Evolutionary conservation across 331 rosid species (phyloP), one percentile per base, ranked within the genome.

Genomic region (Erythrophleum ivorense): DNA sequence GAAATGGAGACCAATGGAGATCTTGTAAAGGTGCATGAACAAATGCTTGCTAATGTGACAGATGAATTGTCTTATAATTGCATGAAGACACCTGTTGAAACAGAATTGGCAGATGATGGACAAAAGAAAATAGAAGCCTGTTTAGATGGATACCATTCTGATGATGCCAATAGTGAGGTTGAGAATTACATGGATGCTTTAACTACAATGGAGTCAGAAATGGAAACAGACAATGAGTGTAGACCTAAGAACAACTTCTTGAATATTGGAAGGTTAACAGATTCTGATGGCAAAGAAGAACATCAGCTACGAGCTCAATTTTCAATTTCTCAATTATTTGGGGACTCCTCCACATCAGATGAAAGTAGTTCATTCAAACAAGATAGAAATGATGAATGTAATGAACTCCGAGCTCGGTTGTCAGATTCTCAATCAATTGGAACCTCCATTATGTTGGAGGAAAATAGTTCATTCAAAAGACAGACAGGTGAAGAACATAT

Each of bases 121-220:
- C 94, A 82, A 59, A 84, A 79, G 67, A 92, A 90, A 81, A 69
- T 80, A 55, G 89, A 86, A 83, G 87, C 85, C 85, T 84, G 81
- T 84, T 76, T 84, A 58, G 88, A 85, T 64, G 88, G 90, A 50
- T 89, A 87, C 63, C 91, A 53, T 78, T 97, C 95, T 85, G 97
- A 90, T 83, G 98, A 90, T 79, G 76, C 85, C 81, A 76, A 84
- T 63, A 90, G 98, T 83, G 98, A 96, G 88, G 91, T 91, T 81
- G 99, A 97, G 86, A 92, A 90, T 83, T 94, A 89, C 75, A 48
- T 89, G 94, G 99, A 97, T 85, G 99, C 99, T 81, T 89, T 97
- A 78, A 85, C 92, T 75, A 91, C 90, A 62, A 84, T 94, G 89
- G 98, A 94, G 71, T 97, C 95, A 29, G 98, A 97, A 88, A 52